These are phyloP conservation scores for Aspergillus vadensis DNA, from an alignment of 2,329 filamentous ascomycete genomes.

Conservation along the genomic window DNA sequence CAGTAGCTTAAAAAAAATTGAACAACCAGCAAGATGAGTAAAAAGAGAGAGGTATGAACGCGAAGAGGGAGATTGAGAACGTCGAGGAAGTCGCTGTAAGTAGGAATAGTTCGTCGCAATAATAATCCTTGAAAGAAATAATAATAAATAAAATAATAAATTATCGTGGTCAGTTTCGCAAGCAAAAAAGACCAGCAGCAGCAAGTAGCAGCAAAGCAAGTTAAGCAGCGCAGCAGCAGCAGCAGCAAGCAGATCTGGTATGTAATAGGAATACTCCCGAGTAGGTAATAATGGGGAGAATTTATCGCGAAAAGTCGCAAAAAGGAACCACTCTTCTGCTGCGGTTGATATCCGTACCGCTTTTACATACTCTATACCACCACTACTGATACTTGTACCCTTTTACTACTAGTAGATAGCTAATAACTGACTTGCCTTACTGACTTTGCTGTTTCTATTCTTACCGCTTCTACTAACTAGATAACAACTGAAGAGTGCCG, in stretches of 20 bases:
- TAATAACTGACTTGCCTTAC: too few relatives aligned
- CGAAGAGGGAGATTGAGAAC: neutral
- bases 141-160: constrained; percentile 5
- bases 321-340: neutral
- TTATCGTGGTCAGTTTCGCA: constrained; percentile 2
- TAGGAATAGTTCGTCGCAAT: constrained; percentile 13
- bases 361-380: too few relatives aligned
- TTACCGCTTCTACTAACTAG: too few relatives aligned
- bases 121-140: constrained; percentile 4
- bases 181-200: neutral
- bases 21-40: constrained; percentile 1
- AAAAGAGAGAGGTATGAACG: neutral
- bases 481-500: too few relatives aligned
- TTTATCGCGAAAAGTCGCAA: neutral
- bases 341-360: too few relatives aligned
- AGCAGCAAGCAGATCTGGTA: neutral
- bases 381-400: too few relatives aligned
- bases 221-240: neutral
- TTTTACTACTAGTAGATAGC: too few relatives aligned
- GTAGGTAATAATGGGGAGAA: constrained; percentile 1
- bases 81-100: constrained; percentile 8
- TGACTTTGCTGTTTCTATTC: too few relatives aligned
- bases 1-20: neutral
- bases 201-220: neutral
- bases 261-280: constrained; percentile 1